Evolutionary conservation across 306 rosid species (phyloP).

Genomic region (Malus orientalis): DNA sequence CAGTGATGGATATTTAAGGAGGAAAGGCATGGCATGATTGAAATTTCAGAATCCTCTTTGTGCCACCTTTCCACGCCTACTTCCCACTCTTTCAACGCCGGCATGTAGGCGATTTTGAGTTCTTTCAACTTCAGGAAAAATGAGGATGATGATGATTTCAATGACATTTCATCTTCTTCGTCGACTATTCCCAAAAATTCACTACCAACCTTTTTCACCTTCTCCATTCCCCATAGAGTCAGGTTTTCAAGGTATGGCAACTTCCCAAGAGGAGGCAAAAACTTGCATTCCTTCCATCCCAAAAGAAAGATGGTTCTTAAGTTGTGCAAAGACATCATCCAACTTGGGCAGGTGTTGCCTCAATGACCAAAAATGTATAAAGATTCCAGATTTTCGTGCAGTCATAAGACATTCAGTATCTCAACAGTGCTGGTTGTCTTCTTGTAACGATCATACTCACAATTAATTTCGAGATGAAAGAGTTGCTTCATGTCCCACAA

Average conservation of each 20-base stretch:
- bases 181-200: too few species aligned
- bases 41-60: too few species aligned
- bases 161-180: too few species aligned
- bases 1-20: accelerated
- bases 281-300: neutral
- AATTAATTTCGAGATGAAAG: too few species aligned
- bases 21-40: neutral
- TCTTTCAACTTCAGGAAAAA: neutral
- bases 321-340: neutral
- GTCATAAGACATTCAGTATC: too few species aligned
- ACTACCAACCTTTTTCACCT: too few species aligned
- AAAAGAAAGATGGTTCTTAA: neutral
- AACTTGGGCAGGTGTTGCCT: neutral
- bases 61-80: neutral
- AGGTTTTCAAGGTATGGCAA: neutral
- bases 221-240: too few species aligned
- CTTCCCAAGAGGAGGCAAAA: neutral
- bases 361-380: neutral
- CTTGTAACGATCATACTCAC: accelerated
- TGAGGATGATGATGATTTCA: neutral
- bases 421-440: too few species aligned
- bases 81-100: neutral
- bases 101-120: neutral
- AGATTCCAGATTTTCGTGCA: too few species aligned
- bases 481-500: too few species aligned